Base-by-base conservation (phyloP, 2,329 filamentous ascomycete species). In the Colletotrichum sp. region DNA sequence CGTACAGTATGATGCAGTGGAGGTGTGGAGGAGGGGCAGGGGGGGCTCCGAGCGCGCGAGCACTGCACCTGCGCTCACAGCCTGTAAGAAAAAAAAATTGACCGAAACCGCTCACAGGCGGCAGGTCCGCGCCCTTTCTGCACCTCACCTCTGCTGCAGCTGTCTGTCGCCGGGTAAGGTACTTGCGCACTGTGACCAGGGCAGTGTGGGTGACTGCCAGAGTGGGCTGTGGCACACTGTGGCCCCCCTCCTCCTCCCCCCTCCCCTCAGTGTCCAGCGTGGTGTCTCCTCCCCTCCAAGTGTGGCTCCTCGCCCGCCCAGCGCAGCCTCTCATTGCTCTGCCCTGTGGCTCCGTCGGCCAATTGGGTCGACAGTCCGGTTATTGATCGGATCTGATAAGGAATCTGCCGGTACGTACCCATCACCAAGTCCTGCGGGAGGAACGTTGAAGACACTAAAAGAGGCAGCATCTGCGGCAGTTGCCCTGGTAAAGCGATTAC, bases 21-120 rank as follows among this genome's bases (percentile, higher is more conserved):
- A 73, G 77, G 77, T 70, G 77, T 77, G 77, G 77, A 77, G 77
- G 77, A 77, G 75, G 77, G 75, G 75, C 71, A 75, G 77, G 75
- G 72, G 57, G 68, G 69, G 60, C 64, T 38, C 69, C 52, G 63
- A 72, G 63, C 63, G 48, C 70, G 43, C 43, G 18, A 55, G 43
- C 67, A 65, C 30, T 36, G 66, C 63, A 38, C 58, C 28, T 16
- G 28, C 28, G 26, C 24, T 28, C 21, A 67, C 26, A 57, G 65
- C n/a, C 48, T 18, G 26, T 36, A 21, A 26, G 26, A 16, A 38
- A 52, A 61, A 70, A 70, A 69, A 61, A 63, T 52, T 36, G 67
- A 70, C 67, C 67, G 67, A 70, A 70, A 70, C 67, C 67, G 67
- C 67, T 70, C 67, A 68, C 52, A 61, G 24, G 43, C 43, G 43